phyloP scores from a whole-genome alignment of 768 basidiomycete genomes.

The Astraeus odoratus region DNA sequence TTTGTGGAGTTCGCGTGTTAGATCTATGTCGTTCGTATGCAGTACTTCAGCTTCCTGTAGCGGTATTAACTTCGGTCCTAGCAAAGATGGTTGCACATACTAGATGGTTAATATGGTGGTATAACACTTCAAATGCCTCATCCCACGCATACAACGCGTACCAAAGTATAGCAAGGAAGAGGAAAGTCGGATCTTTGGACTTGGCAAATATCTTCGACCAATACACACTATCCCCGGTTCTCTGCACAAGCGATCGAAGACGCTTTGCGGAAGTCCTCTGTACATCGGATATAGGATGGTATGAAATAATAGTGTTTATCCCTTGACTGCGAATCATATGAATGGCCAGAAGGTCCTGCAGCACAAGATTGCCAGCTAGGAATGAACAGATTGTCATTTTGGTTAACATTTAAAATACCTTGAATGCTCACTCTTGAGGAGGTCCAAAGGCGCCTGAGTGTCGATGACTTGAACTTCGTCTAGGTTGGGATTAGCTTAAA shows the following conservation, averaged over 20 bases:
- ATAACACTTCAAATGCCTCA: conserved; percentile 47
- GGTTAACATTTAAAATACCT: neutral
- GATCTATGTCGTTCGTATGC: conserved; percentile 34
- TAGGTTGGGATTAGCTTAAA: conserved; percentile 1
- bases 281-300: conserved; percentile 22
- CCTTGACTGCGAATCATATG: conserved; percentile 29
- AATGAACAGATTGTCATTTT: neutral
- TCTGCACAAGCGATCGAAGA: conserved; percentile 24
- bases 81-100: conserved; percentile 24
- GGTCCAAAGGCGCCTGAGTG: conserved; percentile 27
- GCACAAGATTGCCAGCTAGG: conserved; percentile 17
- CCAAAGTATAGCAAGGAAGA: conserved; percentile 42
- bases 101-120: conserved; percentile 43
- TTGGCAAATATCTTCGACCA: conserved; percentile 28
- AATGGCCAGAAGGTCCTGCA: conserved; percentile 32
- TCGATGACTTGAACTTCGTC: conserved; percentile 23
- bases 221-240: conserved; percentile 31
- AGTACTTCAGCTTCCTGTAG: conserved; percentile 41
- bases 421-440: conserved; percentile 14
- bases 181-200: conserved; percentile 27
- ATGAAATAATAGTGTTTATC: conserved; percentile 29
- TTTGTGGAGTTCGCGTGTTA: conserved; percentile 47
- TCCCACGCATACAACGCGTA: conserved; percentile 60
- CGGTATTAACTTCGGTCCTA: neutral
- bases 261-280: conserved; percentile 22